Evolutionary conservation across 768 basidiomycete species (phyloP).

Genomic region (Mycena haematopus): DNA sequence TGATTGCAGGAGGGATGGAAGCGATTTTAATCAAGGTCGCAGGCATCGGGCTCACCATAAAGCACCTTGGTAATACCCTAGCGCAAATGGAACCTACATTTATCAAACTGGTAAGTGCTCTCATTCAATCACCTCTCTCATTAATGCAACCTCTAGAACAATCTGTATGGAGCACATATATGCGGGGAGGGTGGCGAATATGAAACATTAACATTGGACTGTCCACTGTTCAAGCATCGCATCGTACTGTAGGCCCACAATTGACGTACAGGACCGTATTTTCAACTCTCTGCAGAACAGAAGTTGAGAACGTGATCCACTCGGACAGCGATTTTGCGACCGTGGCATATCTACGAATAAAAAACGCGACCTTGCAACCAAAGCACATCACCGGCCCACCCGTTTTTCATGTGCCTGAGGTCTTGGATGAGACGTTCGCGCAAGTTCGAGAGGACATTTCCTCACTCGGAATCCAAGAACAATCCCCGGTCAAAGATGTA

Average conservation of each 20-base stretch:
- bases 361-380: slow-evolving; percentile 63
- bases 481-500: background rate
- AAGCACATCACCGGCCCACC: slow-evolving; percentile 45
- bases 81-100: slow-evolving; percentile 77
- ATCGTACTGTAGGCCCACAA: slow-evolving; percentile 67
- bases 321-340: slow-evolving; percentile 85
- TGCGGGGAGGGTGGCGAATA: slow-evolving; percentile 99
- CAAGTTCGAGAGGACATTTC: slow-evolving; percentile 35
- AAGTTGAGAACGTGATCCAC: slow-evolving; percentile 76
- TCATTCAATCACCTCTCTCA: background rate
- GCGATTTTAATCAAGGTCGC: slow-evolving; percentile 94
- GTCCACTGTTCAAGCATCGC: slow-evolving; percentile 82
- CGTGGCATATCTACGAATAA: slow-evolving; percentile 89
- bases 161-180: slow-evolving; percentile 85
- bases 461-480: slow-evolving; percentile 6
- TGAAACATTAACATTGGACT: slow-evolving; percentile 90
- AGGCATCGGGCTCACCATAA: slow-evolving; percentile 82
- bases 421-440: slow-evolving; percentile 55
- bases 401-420: slow-evolving; percentile 49
- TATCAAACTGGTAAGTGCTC: slow-evolving; percentile 63
- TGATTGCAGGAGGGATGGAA: slow-evolving; percentile 81
- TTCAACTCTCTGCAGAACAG: slow-evolving; percentile 47
- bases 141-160: slow-evolving; percentile 56
- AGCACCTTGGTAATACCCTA: slow-evolving; percentile 82
- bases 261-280: slow-evolving; percentile 2